These are phyloP conservation scores for Gracilaria domingensis DNA, from an alignment of 23 red algal species.

Conservation along the genomic window DNA sequence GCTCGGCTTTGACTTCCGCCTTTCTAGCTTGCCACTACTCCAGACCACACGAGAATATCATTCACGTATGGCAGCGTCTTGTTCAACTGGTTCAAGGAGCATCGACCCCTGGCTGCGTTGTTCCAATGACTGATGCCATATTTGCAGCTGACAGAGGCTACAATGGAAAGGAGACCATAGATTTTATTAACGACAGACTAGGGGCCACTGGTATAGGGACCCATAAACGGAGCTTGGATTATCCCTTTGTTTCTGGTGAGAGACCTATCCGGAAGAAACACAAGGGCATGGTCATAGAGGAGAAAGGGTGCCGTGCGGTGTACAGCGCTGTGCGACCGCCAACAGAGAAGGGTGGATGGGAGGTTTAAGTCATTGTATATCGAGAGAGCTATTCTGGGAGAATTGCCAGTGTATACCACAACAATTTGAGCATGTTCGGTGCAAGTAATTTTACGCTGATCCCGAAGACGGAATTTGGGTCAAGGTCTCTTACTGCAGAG, in stretches of 20 bases:
- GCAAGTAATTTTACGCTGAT: conserved; percentile 28
- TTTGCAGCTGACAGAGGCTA: conserved; percentile 25
- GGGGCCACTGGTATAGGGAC: conserved; percentile 22
- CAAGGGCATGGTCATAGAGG: neutral
- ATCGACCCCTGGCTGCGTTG: neutral
- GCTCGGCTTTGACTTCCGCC: conserved; percentile 15
- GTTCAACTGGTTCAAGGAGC: conserved; percentile 14
- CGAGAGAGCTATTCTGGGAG: too few species aligned
- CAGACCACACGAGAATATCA: conserved; percentile 11
- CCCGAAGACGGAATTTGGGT: too few species aligned
- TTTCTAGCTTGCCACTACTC: conserved; percentile 42
- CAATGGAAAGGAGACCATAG: neutral
- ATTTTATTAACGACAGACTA: conserved; percentile 1
- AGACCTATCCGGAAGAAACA: conserved; percentile 31
- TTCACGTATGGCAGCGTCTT: too few species aligned
- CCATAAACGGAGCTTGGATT: conserved; percentile 17
- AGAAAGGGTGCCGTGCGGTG: neutral
- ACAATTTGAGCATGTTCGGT: neutral
- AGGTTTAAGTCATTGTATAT: too few species aligned
- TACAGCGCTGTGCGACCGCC: conserved; percentile 14
- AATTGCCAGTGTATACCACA: conserved; percentile 36
- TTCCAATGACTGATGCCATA: conserved; percentile 15
- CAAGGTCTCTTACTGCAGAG: too few species aligned
- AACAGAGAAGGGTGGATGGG: too few species aligned
- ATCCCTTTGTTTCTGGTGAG: conserved; percentile 37